Evolutionary conservation across 1,284 basidiomycete genomes (phyloP).

Genomic region (Entoloma clypeatum): DNA sequence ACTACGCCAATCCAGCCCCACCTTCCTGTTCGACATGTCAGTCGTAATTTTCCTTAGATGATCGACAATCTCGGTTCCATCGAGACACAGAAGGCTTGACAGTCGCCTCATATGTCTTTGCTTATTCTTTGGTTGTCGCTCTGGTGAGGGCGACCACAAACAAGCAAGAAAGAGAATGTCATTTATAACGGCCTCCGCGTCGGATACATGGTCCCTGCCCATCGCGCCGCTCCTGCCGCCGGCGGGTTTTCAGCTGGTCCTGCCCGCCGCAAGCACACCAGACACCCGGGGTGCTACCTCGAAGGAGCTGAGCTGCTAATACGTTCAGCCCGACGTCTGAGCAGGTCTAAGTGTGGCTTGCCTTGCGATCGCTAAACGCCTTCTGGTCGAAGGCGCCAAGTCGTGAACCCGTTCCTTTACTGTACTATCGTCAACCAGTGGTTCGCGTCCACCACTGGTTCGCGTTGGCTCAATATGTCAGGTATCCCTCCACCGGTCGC

Average conservation of each 20-base stretch:
- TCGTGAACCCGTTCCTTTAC: too few species aligned
- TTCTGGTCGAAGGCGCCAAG: too few species aligned
- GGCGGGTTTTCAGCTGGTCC: conserved; percentile 53
- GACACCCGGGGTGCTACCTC: neutral
- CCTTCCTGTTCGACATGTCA: neutral
- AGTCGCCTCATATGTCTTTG: conserved; percentile 53
- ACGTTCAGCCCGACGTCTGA: conserved; percentile 54
- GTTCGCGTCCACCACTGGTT: too few species aligned
- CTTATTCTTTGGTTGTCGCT: conserved; percentile 50
- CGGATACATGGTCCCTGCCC: conserved; percentile 51
- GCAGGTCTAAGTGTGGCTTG: too few species aligned
- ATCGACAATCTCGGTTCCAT: conserved; percentile 52
- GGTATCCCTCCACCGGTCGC: too few species aligned
- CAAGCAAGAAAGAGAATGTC: conserved; percentile 49
- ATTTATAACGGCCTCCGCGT: conserved; percentile 47
- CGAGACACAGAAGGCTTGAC: conserved; percentile 53
- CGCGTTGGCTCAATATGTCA: too few species aligned
- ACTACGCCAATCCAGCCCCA: conserved; percentile 24
- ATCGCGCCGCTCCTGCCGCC: conserved; percentile 50
- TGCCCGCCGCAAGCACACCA: conserved; percentile 44
- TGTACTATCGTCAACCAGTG: too few species aligned
- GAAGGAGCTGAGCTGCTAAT: conserved; percentile 57
- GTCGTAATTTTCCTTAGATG: conserved; percentile 25
- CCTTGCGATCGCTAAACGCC: too few species aligned
- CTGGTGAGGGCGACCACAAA: conserved; percentile 51